Evolutionary conservation across 2,329 filamentous ascomycete species (phyloP).

Genomic region (Trichophyton rubrum): DNA sequence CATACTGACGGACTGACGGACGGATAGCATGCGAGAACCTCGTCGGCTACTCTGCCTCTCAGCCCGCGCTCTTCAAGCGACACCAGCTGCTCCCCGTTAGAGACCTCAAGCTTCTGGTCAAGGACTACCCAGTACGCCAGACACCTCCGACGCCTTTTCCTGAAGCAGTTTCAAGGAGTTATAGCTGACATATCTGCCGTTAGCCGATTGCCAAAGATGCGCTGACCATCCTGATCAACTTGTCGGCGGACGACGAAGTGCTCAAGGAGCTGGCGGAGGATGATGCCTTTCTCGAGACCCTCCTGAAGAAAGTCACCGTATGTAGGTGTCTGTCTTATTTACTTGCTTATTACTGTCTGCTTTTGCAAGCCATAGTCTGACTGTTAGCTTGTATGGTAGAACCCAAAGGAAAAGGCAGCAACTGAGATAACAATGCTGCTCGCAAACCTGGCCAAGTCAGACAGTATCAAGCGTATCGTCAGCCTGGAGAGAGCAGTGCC

Average conservation of each 20-base stretch:
- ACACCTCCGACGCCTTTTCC: neutral
- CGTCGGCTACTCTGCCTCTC: slow-evolving; percentile 65
- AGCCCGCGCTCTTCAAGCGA: slow-evolving; percentile 73
- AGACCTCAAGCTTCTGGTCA: slow-evolving; percentile 74
- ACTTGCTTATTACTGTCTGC: neutral
- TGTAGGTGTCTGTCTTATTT: slow-evolving; percentile 38
- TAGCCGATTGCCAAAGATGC: slow-evolving; percentile 88
- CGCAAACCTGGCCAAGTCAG: slow-evolving; percentile 77
- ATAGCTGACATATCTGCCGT: slow-evolving; percentile 5
- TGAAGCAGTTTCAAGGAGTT: neutral
- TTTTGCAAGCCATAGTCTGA: neutral
- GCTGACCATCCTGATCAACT: slow-evolving; percentile 61
- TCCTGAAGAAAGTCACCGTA: slow-evolving; percentile 63
- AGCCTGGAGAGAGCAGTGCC: slow-evolving; percentile 56
- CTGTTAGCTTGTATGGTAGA: slow-evolving; percentile 15
- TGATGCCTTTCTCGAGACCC: slow-evolving; percentile 62
- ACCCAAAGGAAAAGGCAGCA: slow-evolving; percentile 59
- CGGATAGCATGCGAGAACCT: slow-evolving; percentile 65
- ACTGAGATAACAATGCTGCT: slow-evolving; percentile 83
- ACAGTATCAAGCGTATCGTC: slow-evolving; percentile 57
- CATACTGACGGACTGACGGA: neutral
- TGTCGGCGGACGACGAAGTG: slow-evolving; percentile 73
- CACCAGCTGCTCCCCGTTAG: slow-evolving; percentile 66
- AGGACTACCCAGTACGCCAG: slow-evolving; percentile 62
- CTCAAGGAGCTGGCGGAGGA: slow-evolving; percentile 62